Evolutionary conservation across 257 asterid genomes (phyloP).

Genomic region (Nicotiana paniculata): DNA sequence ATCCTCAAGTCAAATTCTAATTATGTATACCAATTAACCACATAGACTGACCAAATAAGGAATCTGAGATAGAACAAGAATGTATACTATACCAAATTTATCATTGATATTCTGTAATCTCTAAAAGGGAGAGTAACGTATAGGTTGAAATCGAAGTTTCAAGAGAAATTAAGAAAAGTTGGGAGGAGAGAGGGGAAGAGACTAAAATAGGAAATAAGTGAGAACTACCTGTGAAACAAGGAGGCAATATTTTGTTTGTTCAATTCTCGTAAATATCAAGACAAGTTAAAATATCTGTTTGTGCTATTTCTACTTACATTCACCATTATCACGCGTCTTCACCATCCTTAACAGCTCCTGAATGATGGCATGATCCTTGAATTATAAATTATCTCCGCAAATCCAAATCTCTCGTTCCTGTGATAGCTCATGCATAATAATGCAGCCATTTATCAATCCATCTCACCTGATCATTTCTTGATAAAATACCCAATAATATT

Average conservation of each 20-base stretch:
- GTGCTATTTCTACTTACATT: constrained; percentile 4
- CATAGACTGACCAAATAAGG: not conserved
- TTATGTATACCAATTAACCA: not conserved
- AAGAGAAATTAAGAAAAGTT: not conserved
- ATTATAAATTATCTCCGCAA: not conserved
- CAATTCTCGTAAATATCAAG: not conserved
- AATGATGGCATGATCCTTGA: not conserved
- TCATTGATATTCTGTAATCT: not conserved
- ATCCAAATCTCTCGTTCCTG: not conserved
- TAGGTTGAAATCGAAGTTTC: not conserved
- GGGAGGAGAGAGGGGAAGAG: not conserved
- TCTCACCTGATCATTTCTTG: not conserved
- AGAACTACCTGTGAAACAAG: not conserved
- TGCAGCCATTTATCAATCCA: constrained; percentile 3
- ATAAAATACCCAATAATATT: not conserved
- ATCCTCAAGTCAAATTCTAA: not conserved
- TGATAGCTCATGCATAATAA: not conserved
- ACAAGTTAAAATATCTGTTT: not conserved
- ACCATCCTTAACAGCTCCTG: not conserved
- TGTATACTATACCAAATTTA: not conserved
- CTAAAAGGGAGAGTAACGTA: not conserved
- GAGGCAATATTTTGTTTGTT: not conserved
- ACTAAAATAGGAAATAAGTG: not conserved
- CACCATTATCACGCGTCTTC: not conserved
- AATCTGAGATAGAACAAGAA: not conserved